Evolutionary conservation across 2,329 filamentous ascomycete species (phyloP), one percentile per base, ranked within the genome.

Genomic region (Nigrospora oryzae): DNA sequence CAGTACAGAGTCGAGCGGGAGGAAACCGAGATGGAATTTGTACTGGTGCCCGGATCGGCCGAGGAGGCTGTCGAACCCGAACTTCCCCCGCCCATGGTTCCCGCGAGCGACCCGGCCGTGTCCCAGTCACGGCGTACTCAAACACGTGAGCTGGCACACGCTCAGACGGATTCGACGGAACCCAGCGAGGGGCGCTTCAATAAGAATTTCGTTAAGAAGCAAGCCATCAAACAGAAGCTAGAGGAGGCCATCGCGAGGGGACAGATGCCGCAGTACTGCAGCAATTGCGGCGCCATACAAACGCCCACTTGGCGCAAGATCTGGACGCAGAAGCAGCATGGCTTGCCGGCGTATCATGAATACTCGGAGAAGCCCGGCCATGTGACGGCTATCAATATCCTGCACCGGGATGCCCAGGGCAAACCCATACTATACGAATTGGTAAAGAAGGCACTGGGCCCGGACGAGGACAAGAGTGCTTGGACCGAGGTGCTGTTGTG

Each of bases 301-400:
- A 98, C 93, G 1, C 88, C 91, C 0, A 96, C 91, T 0, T 98
- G 93, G 93, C 83, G 93, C 48, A 93, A 91, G 58, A 88, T 93
- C 12, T 96, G 85, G 75, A 81, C 82, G n/a, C 88, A 89, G 56
- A 74, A 86, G 8, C 74, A 83, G 38, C 69, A 79, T 14, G 89
- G 88, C 1, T 74, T 75, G 31, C 88, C 89, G 1, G 74, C 77
- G 3, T 79, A 83, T 48, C 74, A 86, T 39, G 80, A 88, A 47
- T 80, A 84, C 44, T 86, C 83, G 0, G 81, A 86, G 47, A 83
- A 84, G 54, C 82, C 84, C 39, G 84, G 85, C 1, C 75, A 77
- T 41, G 79, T 90, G 39, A 84, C 89, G 15, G 86, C 84, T 17
- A 83, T 94, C 56, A 81, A 87, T 43, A 67, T 83, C 5, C 58